A percentile compares a stretch with the other conserved stretches of the same genome.
Conservation (phyloP, 805 yeast species). For the Tetrapisispora namnaoensis region DNA sequence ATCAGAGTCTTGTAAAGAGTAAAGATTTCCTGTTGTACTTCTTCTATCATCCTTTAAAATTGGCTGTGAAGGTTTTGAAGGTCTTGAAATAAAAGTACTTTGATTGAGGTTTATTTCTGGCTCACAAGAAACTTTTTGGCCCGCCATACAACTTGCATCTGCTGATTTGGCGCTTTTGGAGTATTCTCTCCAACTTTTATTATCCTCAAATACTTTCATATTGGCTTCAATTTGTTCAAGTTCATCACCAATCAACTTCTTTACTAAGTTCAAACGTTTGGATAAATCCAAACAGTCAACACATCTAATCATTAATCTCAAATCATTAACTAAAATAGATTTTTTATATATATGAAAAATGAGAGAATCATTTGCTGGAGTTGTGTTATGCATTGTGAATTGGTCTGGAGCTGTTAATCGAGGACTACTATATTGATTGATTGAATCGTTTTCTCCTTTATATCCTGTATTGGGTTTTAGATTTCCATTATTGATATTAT, state of each 20-base stretch:
- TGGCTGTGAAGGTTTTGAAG: neutral
- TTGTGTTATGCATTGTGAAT: constrained; percentile 44
- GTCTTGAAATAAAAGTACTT: too few species aligned
- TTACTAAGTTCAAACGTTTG: constrained; percentile 14
- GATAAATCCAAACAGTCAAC: constrained; percentile 27
- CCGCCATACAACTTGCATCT: neutral
- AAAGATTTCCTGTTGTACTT: neutral
- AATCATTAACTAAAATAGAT: constrained; percentile 52
- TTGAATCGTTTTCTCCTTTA: neutral
- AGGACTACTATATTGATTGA: neutral
- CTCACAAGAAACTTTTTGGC: too few species aligned
- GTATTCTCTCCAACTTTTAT: neutral
- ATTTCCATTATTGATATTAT: neutral
- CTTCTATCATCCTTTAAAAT: neutral
- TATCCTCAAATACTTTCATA: neutral
- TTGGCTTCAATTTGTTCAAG: constrained; percentile 5
- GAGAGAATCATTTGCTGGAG: constrained; percentile 45
- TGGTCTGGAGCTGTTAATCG: constrained; percentile 33
- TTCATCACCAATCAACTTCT: constrained; percentile 7
- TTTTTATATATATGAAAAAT: constrained; percentile 53
- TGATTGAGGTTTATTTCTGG: too few species aligned
- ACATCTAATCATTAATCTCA: constrained; percentile 42
- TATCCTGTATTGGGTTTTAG: neutral
- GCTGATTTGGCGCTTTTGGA: neutral
- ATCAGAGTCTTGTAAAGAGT: neutral